These are phyloP conservation scores for Inga leiocalycina DNA, from an alignment of 306 rosid genomes.

Conservation along the genomic window DNA sequence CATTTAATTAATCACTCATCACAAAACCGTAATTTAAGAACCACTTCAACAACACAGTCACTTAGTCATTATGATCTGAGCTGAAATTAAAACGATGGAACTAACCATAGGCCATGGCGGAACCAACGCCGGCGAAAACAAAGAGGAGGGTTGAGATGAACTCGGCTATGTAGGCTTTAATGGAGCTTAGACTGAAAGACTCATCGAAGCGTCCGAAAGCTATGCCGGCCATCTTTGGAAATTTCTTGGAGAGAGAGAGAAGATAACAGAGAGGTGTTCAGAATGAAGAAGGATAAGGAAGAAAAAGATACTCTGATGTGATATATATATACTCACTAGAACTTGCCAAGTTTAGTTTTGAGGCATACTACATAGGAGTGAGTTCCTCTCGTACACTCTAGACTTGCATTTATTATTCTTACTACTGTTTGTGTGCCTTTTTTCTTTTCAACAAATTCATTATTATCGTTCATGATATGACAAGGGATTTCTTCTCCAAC, in stretches of 20 bases:
- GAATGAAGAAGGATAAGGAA: slow-evolving; percentile 23
- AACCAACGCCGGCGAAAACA: slow-evolving; percentile 91
- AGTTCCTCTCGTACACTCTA: slow-evolving; percentile 25
- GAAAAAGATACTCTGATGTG: slow-evolving; percentile 28
- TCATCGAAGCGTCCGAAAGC: slow-evolving; percentile 77
- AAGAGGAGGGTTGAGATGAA: slow-evolving; percentile 92
- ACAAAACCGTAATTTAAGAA: neutral
- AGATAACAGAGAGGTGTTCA: slow-evolving; percentile 9
- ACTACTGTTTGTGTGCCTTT: neutral
- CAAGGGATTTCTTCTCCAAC: neutral
- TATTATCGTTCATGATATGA: neutral
- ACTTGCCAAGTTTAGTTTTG: slow-evolving; percentile 3
- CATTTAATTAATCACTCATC: neutral
- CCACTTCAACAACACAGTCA: neutral
- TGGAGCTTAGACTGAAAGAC: slow-evolving; percentile 68
- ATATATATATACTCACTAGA: slow-evolving; percentile 29
- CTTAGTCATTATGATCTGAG: neutral
- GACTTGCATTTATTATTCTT: slow-evolving; percentile 14
- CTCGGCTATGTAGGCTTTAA: slow-evolving; percentile 84
- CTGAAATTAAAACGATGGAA: slow-evolving; percentile 8
- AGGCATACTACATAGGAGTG: neutral
- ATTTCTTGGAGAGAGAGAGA: slow-evolving; percentile 2
- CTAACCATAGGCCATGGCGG: slow-evolving; percentile 77
- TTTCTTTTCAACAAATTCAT: neutral
- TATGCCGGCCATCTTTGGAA: slow-evolving; percentile 63